Evolutionary conservation across 257 asterid species (phyloP).

Genomic region (Asclepias syriaca): DNA sequence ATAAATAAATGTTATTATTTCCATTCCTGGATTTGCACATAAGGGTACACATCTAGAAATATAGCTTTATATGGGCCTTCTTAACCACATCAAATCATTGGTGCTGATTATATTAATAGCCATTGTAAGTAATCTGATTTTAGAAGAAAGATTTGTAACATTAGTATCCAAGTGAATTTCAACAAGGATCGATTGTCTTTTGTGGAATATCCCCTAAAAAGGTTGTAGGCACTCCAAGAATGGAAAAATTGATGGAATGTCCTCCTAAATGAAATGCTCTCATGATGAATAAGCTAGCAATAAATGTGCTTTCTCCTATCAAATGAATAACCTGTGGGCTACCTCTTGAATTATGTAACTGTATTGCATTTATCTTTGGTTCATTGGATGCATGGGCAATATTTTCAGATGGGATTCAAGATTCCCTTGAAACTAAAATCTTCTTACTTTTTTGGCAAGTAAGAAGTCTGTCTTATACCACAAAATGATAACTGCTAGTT

Average conservation of each 20-base stretch:
- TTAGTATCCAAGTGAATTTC: background rate
- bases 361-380: background rate
- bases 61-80: background rate
- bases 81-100: background rate
- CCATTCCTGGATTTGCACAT: background rate
- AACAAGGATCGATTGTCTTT: background rate
- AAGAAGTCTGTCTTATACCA: background rate
- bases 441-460: background rate
- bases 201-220: background rate
- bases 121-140: background rate
- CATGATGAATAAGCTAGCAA: too few relatives aligned
- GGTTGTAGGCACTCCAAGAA: too few relatives aligned
- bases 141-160: background rate
- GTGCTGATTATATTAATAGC: background rate
- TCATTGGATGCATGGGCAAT: background rate
- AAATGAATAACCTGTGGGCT: background rate
- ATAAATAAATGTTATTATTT: background rate
- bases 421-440: background rate
- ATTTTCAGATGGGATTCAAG: background rate
- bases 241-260: too few relatives aligned
- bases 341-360: background rate
- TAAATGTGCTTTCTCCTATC: too few relatives aligned
- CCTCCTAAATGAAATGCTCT: too few relatives aligned
- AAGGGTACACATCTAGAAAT: background rate
- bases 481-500: background rate